These are phyloP conservation scores for Sporothrix globosa DNA, from an alignment of 2,329 filamentous ascomycete species.

Conservation along the genomic window DNA sequence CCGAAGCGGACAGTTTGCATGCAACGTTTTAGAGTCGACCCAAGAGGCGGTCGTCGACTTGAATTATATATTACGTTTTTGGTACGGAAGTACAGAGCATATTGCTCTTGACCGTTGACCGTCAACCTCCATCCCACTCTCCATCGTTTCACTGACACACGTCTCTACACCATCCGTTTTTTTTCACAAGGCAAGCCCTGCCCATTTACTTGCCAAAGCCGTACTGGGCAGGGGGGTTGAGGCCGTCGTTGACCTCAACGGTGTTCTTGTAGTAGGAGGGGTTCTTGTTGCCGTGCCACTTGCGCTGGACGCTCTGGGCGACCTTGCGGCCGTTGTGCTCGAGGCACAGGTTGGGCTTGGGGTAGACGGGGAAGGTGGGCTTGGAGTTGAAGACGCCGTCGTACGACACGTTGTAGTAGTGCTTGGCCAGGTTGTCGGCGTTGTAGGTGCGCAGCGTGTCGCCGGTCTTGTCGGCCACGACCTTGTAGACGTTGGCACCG, in stretches of 20 bases:
- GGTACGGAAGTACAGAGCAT: background rate
- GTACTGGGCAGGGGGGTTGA: constrained; percentile 39
- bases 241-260: constrained; percentile 40
- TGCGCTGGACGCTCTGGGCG: constrained; percentile 35
- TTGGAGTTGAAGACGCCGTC: constrained; percentile 40
- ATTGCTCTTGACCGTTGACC: background rate
- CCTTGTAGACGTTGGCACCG: constrained; percentile 68
- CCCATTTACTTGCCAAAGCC: constrained; percentile 25
- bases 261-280: constrained; percentile 40
- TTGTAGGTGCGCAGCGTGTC: constrained; percentile 47
- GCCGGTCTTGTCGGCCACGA: constrained; percentile 64
- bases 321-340: constrained; percentile 39
- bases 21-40: background rate
- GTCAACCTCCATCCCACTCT: background rate
- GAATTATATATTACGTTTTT: background rate
- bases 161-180: background rate
- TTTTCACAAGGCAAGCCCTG: background rate
- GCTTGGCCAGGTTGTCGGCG: constrained; percentile 30
- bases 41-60: constrained; percentile 6
- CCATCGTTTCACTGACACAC: background rate
- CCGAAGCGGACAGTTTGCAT: no score
- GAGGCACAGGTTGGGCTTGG: constrained; percentile 40
- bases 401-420: constrained; percentile 41
- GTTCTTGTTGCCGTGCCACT: constrained; percentile 38
- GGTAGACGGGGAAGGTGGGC: constrained; percentile 38